Conservation (phyloP, 768 basidiomycete genomes). For the Sarcomyxa edulis region DNA sequence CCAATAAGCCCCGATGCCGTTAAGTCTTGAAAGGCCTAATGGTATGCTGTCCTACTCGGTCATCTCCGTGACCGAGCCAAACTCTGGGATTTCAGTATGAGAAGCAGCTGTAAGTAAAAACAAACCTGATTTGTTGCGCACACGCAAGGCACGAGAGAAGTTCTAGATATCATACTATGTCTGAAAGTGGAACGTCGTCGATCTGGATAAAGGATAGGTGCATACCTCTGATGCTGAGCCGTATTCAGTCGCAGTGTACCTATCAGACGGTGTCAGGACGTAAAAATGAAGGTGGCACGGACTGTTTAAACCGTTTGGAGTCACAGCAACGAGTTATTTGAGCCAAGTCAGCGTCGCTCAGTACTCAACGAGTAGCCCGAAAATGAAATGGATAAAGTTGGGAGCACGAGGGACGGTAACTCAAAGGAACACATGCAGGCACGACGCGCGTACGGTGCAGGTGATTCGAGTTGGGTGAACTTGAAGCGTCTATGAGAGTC, state of each 20-base stretch:
- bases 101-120: not conserved
- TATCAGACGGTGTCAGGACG: not conserved
- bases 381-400: no score
- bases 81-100: no score
- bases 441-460: not conserved
- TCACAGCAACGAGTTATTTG: constrained; percentile 6
- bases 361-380: not conserved
- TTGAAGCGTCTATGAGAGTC: no score
- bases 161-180: no score
- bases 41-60: not conserved
- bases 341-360: not conserved
- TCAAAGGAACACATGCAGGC: not conserved
- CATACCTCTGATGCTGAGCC: no score
- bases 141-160: constrained; percentile 1
- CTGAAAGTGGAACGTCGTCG: constrained; percentile 2
- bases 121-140: not conserved
- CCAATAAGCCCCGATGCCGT: no score
- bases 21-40: no score
- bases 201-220: no score
- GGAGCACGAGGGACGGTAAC: no score
- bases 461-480: constrained; percentile 2
- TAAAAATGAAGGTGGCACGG: not conserved
- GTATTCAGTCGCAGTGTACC: not conserved
- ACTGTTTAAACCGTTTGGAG: not conserved
- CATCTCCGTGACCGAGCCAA: no score